Conservation (phyloP, 1,139 yeast species). For the Debaryomycetaceae sp. region DNA sequence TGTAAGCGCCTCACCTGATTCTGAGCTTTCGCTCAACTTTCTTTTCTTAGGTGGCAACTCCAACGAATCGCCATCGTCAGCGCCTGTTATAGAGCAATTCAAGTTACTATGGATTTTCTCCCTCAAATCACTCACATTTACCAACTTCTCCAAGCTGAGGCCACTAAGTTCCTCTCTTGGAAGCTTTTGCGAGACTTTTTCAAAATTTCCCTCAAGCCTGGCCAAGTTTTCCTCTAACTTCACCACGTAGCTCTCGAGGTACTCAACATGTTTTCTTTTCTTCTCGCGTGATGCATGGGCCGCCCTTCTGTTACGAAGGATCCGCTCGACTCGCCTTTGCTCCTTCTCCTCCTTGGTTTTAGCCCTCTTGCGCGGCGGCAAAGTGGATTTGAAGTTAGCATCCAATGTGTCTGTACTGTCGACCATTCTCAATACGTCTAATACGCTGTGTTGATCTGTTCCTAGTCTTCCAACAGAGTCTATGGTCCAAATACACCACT, state of each 20-base stretch:
- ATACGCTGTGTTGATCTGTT: too few species aligned
- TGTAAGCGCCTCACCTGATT: neutral
- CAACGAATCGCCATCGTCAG: constrained; percentile 9
- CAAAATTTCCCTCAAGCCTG: constrained; percentile 22
- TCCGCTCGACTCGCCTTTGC: constrained; percentile 89
- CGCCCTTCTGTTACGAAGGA: constrained; percentile 90
- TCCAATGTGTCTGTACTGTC: constrained; percentile 6
- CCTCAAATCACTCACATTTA: constrained; percentile 29
- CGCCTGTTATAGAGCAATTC: constrained; percentile 12
- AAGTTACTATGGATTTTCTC: constrained; percentile 31
- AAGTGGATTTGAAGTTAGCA: constrained; percentile 36
- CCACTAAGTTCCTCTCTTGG: constrained; percentile 12
- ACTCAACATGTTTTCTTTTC: constrained; percentile 89
- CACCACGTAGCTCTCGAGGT: constrained; percentile 64
- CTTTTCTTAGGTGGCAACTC: constrained; percentile 8
- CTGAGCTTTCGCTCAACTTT: constrained; percentile 3
- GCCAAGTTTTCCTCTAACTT: constrained; percentile 42
- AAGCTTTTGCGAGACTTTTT: constrained; percentile 12
- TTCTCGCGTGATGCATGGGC: constrained; percentile 97
- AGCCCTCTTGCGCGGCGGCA: constrained; percentile 96
- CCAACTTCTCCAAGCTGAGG: constrained; percentile 14
- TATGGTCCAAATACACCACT: too few species aligned
- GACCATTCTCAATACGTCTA: constrained; percentile 2
- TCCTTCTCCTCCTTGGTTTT: constrained; percentile 96
- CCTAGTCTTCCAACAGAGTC: too few species aligned